Percentiles rank a stretch among this genome's conserved stretches.
These are phyloP conservation scores for Pisolithus sp. DNA, from an alignment of 768 basidiomycete species.

Conservation along the genomic window DNA sequence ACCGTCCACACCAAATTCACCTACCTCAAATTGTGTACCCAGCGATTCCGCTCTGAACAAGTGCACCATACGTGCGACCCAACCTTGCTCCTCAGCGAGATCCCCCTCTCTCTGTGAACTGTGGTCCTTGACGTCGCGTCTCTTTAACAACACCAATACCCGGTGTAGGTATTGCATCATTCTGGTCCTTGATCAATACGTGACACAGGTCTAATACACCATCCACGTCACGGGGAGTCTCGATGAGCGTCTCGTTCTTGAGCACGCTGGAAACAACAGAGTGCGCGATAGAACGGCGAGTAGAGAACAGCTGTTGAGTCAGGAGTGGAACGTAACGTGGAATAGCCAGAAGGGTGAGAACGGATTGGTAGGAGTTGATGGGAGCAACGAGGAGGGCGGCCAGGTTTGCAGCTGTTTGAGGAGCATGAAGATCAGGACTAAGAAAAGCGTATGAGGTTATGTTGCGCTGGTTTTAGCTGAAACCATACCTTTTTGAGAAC, in stretches of 20 bases:
- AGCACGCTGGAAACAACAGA: slow-evolving; percentile 91
- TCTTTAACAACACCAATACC: slow-evolving; percentile 32
- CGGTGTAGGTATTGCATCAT: slow-evolving; percentile 41
- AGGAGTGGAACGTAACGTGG: slow-evolving; percentile 85
- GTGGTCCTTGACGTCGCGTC: slow-evolving; percentile 50
- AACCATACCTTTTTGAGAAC: slow-evolving; percentile 64
- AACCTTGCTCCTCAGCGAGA: slow-evolving; percentile 96
- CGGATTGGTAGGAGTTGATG: slow-evolving; percentile 93
- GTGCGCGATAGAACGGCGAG: slow-evolving; percentile 88
- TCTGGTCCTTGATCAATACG: slow-evolving; percentile 84
- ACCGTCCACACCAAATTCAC: slow-evolving; percentile 7
- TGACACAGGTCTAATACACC: slow-evolving; percentile 91
- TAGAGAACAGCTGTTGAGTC: slow-evolving; percentile 80
- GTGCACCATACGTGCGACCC: slow-evolving; percentile 98
- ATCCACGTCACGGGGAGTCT: slow-evolving; percentile 88
- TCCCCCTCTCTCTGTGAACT: slow-evolving; percentile 76
- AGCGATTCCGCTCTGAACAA: slow-evolving; percentile 85
- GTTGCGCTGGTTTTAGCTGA: neutral
- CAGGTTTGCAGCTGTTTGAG: slow-evolving; percentile 85
- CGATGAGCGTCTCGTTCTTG: slow-evolving; percentile 94
- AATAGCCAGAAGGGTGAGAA: slow-evolving; percentile 93
- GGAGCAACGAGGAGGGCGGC: slow-evolving; percentile 88
- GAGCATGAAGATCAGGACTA: slow-evolving; percentile 84
- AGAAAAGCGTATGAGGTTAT: slow-evolving; percentile 1
- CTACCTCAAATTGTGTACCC: slow-evolving; percentile 83